Conservation (phyloP, 345 rosid genomes). For the Eutrema yunnanense region DNA sequence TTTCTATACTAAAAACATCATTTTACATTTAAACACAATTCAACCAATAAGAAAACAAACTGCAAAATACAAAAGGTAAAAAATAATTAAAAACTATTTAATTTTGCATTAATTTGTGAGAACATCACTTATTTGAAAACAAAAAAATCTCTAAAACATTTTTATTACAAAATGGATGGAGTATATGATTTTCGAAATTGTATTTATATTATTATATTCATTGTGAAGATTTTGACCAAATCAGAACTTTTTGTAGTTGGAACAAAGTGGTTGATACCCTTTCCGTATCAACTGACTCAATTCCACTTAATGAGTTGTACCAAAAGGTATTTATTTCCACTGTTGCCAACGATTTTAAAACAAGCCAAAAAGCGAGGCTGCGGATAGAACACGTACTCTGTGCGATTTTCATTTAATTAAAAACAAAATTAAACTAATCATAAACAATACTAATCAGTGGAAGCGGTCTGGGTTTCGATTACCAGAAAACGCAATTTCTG, state of each 20-base stretch:
- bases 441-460: too few relatives aligned
- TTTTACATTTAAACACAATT: too few relatives aligned
- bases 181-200: neutral
- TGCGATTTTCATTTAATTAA: neutral
- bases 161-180: too few relatives aligned
- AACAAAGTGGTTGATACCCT: neutral
- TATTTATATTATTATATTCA: neutral
- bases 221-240: neutral
- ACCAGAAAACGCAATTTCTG: too few relatives aligned
- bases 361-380: neutral
- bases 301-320: constrained; percentile 13
- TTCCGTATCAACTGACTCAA: neutral
- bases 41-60: too few relatives aligned
- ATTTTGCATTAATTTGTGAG: too few relatives aligned
- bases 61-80: too few relatives aligned
- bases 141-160: too few relatives aligned
- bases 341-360: constrained; percentile 2
- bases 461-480: too few relatives aligned
- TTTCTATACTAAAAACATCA: too few relatives aligned
- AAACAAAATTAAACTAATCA: neutral
- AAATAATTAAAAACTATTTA: too few relatives aligned
- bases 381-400: constrained; percentile 24
- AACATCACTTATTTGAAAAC: too few relatives aligned
- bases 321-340: neutral
- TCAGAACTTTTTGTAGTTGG: neutral